Conservation (phyloP, 768 basidiomycete species). For the Hygrophorus russula region DNA sequence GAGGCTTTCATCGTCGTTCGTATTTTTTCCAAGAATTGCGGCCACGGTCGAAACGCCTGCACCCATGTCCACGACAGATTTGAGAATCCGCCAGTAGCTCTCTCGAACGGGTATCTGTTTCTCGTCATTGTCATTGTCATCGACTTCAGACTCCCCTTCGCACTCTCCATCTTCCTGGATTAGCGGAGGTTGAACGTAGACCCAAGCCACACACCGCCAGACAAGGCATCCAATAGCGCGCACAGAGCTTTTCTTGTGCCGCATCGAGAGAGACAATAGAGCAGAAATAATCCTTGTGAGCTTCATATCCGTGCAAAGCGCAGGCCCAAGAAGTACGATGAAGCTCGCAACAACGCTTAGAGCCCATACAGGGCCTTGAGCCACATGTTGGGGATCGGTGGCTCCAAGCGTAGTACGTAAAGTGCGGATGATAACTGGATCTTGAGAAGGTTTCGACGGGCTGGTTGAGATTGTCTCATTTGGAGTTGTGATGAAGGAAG, state of each 20-base stretch:
- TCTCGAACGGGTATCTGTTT: slow-evolving; percentile 16
- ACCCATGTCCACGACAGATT: slow-evolving; percentile 40
- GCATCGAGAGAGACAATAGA: slow-evolving; percentile 43
- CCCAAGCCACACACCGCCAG: slow-evolving; percentile 62
- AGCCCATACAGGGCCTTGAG: slow-evolving; percentile 74
- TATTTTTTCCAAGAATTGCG: slow-evolving; percentile 32
- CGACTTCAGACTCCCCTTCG: slow-evolving; percentile 4
- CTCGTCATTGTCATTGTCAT: slow-evolving; percentile 11
- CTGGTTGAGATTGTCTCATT: slow-evolving; percentile 16
- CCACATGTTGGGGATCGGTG: slow-evolving; percentile 44
- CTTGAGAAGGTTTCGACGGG: slow-evolving; percentile 16
- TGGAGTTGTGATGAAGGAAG: slow-evolving; percentile 34
- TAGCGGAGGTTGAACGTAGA: slow-evolving; percentile 45
- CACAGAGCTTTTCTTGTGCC: slow-evolving; percentile 53
- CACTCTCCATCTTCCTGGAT: slow-evolving; percentile 19
- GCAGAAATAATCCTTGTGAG: slow-evolving; percentile 35
- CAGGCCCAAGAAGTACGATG: slow-evolving; percentile 53
- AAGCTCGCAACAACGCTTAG: slow-evolving; percentile 55
- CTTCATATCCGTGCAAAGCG: slow-evolving; percentile 31
- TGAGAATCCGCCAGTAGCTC: slow-evolving; percentile 32
- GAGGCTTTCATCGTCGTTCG: slow-evolving; percentile 30
- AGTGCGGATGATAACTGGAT: slow-evolving; percentile 50
- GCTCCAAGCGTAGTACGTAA: slow-evolving; percentile 51
- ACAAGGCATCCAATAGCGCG: slow-evolving; percentile 48
- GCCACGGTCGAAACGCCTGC: slow-evolving; percentile 48